phyloP scores from a whole-genome alignment of 2,329 filamentous ascomycete species.

The Fusarium albosuccineum region DNA sequence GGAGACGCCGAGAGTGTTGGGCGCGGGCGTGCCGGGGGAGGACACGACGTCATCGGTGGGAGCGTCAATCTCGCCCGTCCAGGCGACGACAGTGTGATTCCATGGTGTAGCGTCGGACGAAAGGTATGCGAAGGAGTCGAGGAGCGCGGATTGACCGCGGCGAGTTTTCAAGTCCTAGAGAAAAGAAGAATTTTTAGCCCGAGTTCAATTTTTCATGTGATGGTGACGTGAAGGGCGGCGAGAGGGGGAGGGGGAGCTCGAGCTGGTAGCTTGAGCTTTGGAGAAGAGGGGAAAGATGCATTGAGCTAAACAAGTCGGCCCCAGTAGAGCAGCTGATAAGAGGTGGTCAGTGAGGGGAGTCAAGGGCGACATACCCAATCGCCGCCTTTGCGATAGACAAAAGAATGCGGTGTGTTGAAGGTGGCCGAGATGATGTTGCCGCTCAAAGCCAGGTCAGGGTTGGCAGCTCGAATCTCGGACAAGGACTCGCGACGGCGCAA shows the following conservation, averaged over 20 bases:
- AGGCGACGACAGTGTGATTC: slow-evolving; percentile 93
- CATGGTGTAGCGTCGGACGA: slow-evolving; percentile 86
- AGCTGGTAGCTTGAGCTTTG: slow-evolving; percentile 30
- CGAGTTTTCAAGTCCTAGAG: slow-evolving; percentile 79
- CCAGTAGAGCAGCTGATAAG: slow-evolving; percentile 28
- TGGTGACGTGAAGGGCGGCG: slow-evolving; percentile 16
- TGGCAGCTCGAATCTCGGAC: slow-evolving; percentile 66
- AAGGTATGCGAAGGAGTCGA: slow-evolving; percentile 90
- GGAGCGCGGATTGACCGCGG: slow-evolving; percentile 89
- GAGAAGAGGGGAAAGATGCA: slow-evolving; percentile 35
- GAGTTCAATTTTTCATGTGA: slow-evolving; percentile 32
- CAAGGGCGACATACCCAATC: slow-evolving; percentile 68
- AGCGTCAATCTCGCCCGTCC: slow-evolving; percentile 88
- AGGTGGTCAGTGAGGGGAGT: slow-evolving; percentile 28
- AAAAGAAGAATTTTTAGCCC: slow-evolving; percentile 20
- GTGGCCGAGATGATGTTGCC: slow-evolving; percentile 77
- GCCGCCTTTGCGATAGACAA: slow-evolving; percentile 69
- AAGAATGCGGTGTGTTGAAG: slow-evolving; percentile 72
- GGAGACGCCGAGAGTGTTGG: slow-evolving; percentile 62
- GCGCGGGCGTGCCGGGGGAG: slow-evolving; percentile 60
- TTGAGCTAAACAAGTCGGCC: slow-evolving; percentile 29
- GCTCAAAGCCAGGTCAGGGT: slow-evolving; percentile 69
- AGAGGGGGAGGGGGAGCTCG: slow-evolving; percentile 26
- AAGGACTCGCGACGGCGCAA: slow-evolving; percentile 65
- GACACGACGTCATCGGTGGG: slow-evolving; percentile 58